These are phyloP conservation scores for Plenodomus lindquistii DNA, from an alignment of 2,329 filamentous ascomycete species.

Conservation along the genomic window DNA sequence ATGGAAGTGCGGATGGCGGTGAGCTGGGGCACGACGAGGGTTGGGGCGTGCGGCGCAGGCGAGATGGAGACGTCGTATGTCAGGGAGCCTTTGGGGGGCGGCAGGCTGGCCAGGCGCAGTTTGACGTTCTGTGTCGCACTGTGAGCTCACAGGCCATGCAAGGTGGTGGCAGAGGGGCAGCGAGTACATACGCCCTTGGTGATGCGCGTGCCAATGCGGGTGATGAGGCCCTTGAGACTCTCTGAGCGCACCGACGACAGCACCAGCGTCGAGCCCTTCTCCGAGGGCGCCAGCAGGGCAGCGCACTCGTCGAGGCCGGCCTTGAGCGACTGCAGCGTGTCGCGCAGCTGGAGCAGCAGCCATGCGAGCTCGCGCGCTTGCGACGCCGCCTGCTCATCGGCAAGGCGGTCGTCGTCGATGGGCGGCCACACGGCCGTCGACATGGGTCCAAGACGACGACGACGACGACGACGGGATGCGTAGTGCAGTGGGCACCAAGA, in stretches of 20 bases:
- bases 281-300: slow-evolving; percentile 78
- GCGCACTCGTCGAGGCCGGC: slow-evolving; percentile 86
- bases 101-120: slow-evolving; percentile 73
- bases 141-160: slow-evolving; percentile 5
- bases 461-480: background rate
- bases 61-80: slow-evolving; percentile 59
- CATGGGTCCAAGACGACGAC: slow-evolving; percentile 47
- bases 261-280: slow-evolving; percentile 85
- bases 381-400: slow-evolving; percentile 57
- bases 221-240: slow-evolving; percentile 88
- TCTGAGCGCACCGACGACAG: slow-evolving; percentile 87
- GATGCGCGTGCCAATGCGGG: slow-evolving; percentile 84
- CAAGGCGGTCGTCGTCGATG: slow-evolving; percentile 55
- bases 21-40: slow-evolving; percentile 69
- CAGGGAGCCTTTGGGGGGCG: slow-evolving; percentile 55
- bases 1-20: slow-evolving; percentile 74
- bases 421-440: slow-evolving; percentile 65
- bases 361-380: slow-evolving; percentile 64
- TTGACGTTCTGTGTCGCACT: slow-evolving; percentile 65
- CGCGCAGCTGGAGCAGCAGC: slow-evolving; percentile 64
- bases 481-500: too few relatives aligned
- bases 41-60: slow-evolving; percentile 57
- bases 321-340: slow-evolving; percentile 64
- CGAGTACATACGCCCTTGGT: slow-evolving; percentile 74
- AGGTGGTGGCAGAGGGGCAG: slow-evolving; percentile 18